Conservation (phyloP, 345 rosid genomes). For the Mallotus nudiflorus region DNA sequence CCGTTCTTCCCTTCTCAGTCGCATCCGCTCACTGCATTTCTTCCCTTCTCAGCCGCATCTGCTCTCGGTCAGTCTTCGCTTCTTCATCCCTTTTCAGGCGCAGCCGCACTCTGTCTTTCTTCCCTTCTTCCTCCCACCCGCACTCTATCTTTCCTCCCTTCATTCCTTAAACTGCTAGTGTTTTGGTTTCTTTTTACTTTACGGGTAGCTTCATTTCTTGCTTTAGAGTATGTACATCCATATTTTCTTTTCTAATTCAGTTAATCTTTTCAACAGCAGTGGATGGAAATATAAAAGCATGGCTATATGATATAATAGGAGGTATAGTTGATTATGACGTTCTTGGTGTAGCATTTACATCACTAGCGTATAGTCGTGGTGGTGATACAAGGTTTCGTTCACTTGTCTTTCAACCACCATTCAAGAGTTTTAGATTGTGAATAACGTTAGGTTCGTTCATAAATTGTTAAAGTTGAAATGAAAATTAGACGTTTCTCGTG, state of each 20-base stretch:
- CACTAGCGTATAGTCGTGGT: constrained; percentile 80
- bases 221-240: constrained; percentile 11
- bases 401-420: constrained; percentile 4
- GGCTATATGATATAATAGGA: constrained; percentile 80
- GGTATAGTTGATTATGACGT: constrained; percentile 83
- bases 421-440: constrained; percentile 6
- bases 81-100: too few relatives aligned
- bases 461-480: not conserved
- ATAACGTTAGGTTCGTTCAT: not conserved
- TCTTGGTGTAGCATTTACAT: constrained; percentile 83
- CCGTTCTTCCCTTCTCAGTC: too few relatives aligned
- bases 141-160: too few relatives aligned
- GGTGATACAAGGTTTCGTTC: constrained; percentile 63
- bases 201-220: too few relatives aligned
- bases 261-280: constrained; percentile 77
- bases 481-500: constrained; percentile 32
- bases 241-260: constrained; percentile 38
- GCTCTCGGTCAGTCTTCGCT: too few relatives aligned
- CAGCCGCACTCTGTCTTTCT: too few relatives aligned
- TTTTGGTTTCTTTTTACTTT: too few relatives aligned
- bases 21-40: too few relatives aligned
- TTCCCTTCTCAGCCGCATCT: too few relatives aligned
- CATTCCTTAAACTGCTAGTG: too few relatives aligned
- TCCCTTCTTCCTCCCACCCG: too few relatives aligned
- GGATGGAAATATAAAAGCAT: constrained; percentile 88